phyloP scores from a whole-genome alignment of 257 asterid species.

The Solanum corneliomulleri region DNA sequence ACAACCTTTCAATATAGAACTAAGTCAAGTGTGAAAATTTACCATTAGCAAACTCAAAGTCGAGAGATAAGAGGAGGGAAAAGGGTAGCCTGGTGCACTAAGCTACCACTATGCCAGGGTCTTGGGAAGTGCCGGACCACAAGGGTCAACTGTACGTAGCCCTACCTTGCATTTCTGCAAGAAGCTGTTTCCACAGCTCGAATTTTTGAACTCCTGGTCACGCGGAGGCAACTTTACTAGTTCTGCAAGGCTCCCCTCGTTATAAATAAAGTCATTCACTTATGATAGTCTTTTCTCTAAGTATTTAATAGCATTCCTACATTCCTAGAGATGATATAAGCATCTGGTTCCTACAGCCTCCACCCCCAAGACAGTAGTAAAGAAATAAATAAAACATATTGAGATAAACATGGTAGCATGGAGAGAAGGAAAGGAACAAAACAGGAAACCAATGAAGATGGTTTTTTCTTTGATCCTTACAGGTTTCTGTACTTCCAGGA shows the following conservation, averaged over 20 bases:
- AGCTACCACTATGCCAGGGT: background rate
- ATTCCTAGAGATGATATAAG: background rate
- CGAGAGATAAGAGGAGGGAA: background rate
- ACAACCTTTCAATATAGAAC: background rate
- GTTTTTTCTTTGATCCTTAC: constrained; percentile 7
- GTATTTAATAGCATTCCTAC: background rate
- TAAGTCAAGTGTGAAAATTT: background rate
- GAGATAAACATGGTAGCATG: background rate
- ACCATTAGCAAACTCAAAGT: background rate
- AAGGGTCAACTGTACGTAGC: background rate
- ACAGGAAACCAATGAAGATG: background rate
- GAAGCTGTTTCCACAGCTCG: background rate
- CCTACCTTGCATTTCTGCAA: background rate
- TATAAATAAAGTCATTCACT: background rate
- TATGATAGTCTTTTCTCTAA: background rate
- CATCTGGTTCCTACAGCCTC: background rate
- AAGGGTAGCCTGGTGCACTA: background rate
- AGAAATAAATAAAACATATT: background rate
- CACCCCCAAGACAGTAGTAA: background rate
- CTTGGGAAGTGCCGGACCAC: background rate
- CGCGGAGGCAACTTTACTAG: background rate
- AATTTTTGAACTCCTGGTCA: background rate
- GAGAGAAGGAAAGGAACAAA: background rate
- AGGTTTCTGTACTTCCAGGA: constrained; percentile 96
- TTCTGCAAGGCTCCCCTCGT: background rate